These are phyloP conservation scores for Leonotis leonurus DNA, from an alignment of 257 asterid genomes.

Conservation along the genomic window DNA sequence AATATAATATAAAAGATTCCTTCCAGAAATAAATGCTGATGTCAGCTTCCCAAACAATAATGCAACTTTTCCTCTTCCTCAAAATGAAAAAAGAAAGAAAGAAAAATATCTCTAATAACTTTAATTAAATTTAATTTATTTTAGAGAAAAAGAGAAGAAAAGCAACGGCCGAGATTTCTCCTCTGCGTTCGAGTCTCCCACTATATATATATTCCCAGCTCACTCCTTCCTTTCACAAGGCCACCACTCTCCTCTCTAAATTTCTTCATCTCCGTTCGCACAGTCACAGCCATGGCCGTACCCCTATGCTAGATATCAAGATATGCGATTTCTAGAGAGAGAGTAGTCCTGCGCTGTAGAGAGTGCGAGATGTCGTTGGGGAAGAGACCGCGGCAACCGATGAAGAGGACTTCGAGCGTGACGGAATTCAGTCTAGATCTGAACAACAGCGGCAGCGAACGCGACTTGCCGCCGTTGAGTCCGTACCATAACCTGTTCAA, in stretches of 20 bases:
- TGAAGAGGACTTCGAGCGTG: conserved; percentile 72
- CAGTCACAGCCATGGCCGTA: conserved; percentile 4
- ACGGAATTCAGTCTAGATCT: conserved; percentile 53
- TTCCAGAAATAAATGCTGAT: conserved; percentile 16
- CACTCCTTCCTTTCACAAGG: conserved; percentile 7
- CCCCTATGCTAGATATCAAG: background rate
- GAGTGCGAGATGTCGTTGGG: conserved; percentile 41
- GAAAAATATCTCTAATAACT: no score
- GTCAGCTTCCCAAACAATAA: conserved; percentile 24
- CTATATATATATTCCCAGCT: conserved; percentile 48
- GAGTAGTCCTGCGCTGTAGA: background rate
- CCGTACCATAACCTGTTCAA: conserved; percentile 18
- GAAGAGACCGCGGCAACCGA: conserved; percentile 62
- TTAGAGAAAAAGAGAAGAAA: conserved; percentile 7
- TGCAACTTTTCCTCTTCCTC: conserved; percentile 3
- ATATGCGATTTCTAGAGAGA: background rate
- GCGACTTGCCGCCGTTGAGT: conserved; percentile 2
- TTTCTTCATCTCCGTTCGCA: background rate
- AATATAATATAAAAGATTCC: background rate
- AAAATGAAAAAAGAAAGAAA: no score
- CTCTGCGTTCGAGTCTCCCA: conserved; percentile 36
- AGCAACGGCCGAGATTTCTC: conserved; percentile 37
- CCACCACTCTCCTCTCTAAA: conserved; percentile 10
- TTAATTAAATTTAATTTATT: background rate
- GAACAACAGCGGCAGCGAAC: conserved; percentile 19